A percentile compares a stretch with the other conserved stretches of the same genome.
phyloP scores from a whole-genome alignment of 495 filamentous ascomycete species.

The Daldinia grandis region DNA sequence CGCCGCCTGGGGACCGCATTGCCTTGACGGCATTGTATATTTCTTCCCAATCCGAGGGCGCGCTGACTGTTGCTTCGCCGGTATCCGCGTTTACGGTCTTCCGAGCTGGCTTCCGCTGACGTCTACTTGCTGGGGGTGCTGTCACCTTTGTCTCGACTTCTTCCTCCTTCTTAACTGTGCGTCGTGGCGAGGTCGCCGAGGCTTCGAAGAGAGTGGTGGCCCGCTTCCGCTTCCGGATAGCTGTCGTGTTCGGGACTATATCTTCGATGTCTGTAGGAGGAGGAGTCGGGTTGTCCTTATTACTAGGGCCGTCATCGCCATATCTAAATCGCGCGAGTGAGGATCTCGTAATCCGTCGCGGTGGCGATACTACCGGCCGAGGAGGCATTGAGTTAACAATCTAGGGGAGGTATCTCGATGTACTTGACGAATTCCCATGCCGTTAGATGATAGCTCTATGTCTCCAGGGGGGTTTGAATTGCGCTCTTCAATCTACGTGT shows the following conservation, averaged over 20 bases:
- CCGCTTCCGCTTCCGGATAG: conserved; percentile 63
- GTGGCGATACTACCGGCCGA: conserved; percentile 35
- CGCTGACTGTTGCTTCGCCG: conserved; percentile 62
- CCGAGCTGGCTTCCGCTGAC: conserved; percentile 70
- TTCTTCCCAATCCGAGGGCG: conserved; percentile 85
- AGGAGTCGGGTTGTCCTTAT: conserved; percentile 41
- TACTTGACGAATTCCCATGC: conserved; percentile 70
- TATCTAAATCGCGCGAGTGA: conserved; percentile 57
- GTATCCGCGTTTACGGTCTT: conserved; percentile 64
- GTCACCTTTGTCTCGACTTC: conserved; percentile 23
- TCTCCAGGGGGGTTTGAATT: neutral
- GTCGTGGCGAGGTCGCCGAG: conserved; percentile 15
- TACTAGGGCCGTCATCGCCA: conserved; percentile 40
- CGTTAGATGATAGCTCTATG: neutral
- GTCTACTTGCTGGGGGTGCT: conserved; percentile 41
- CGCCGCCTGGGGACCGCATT: conserved; percentile 77
- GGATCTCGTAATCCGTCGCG: conserved; percentile 58
- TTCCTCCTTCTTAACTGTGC: conserved; percentile 35
- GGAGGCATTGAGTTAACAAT: conserved; percentile 39
- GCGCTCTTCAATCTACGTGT: neutral
- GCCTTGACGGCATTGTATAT: conserved; percentile 79
- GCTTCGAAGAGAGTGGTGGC: conserved; percentile 44
- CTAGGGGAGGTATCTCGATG: conserved; percentile 63
- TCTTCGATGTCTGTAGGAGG: conserved; percentile 69
- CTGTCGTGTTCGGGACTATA: conserved; percentile 50